Evolutionary conservation across 306 rosid species (phyloP), one percentile per base, ranked within the genome.

Genomic region (Oemleria cerasiformis): DNA sequence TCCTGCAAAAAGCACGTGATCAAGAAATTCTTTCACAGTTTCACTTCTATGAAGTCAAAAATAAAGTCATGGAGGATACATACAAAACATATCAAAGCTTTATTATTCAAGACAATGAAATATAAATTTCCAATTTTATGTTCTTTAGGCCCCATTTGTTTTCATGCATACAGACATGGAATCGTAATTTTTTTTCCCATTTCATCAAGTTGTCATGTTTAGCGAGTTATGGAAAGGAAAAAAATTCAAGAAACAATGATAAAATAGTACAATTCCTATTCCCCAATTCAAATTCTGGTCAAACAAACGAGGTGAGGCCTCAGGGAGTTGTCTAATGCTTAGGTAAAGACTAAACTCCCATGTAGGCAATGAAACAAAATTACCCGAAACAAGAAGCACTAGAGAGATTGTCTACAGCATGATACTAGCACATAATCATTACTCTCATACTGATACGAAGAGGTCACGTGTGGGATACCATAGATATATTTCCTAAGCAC

Each of bases 1-100:
- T 86, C 96, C 92, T 90, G 83, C 39, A 50, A 39, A 41, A 61
- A 78, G 59, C 47, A 82, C 44, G 48, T 19, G 57, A 71, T 30
- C 5, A 65, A 30, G 19, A 50, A 48, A 48, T 6, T 15, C 15
- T 20, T 53, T 67, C n/a, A n/a, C n/a, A n/a, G n/a, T n/a, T n/a
- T n/a, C 44, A 19, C 65, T 41, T 10, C 8, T 58, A 56, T 12
- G 23, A 20, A 23, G 55, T 5, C 36, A 68, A 50, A 51, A 61
- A 69, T 54, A 8, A 11, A 15, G 73, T 13, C 34, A 36, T 11
- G 50, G 20, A 53, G 17, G 15, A 51, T 4, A 20, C 8, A 34
- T 55, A 39, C 39, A 12, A 19, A 68, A 19, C 17, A 36, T 25
- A 25, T 1, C 49, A n/a, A n/a, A 25, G 3, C 10, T 9, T 57